These are phyloP conservation scores for Diplodia scrobiculata DNA, from an alignment of 2,329 filamentous ascomycete species.

Conservation along the genomic window DNA sequence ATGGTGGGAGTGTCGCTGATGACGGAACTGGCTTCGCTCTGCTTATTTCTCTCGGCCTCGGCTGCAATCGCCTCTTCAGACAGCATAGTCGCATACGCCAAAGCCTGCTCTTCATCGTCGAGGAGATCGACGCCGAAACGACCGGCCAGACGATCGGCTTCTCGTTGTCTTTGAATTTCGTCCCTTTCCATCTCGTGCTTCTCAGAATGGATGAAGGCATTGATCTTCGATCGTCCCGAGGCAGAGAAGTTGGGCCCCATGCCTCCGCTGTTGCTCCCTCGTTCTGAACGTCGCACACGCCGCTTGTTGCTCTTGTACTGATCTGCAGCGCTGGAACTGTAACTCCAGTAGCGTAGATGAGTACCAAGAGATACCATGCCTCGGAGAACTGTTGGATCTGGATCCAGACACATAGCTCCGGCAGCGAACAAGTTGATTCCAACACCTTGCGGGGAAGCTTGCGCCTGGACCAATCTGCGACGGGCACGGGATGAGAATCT, in stretches of 20 bases:
- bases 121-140: slow-evolving; percentile 82
- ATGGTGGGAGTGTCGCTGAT: slow-evolving; percentile 41
- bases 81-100: slow-evolving; percentile 64
- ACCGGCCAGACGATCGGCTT: slow-evolving; percentile 69
- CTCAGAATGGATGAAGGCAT: slow-evolving; percentile 85
- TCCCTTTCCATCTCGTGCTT: slow-evolving; percentile 76
- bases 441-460: slow-evolving; percentile 66
- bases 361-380: slow-evolving; percentile 86
- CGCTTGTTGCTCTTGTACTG: slow-evolving; percentile 77
- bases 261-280: slow-evolving; percentile 61
- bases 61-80: slow-evolving; percentile 60
- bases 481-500: slow-evolving; percentile 80
- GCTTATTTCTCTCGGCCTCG: slow-evolving; percentile 52
- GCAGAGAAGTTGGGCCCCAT: slow-evolving; percentile 58
- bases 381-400: slow-evolving; percentile 80
- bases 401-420: slow-evolving; percentile 81
- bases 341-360: slow-evolving; percentile 89
- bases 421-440: slow-evolving; percentile 78
- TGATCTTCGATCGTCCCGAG: slow-evolving; percentile 69
- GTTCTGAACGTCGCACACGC: slow-evolving; percentile 69
- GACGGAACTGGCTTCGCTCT: slow-evolving; percentile 44
- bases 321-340: slow-evolving; percentile 76
- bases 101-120: slow-evolving; percentile 62
- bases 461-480: slow-evolving; percentile 68
- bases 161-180: slow-evolving; percentile 65